Percentiles rank a stretch among this genome's conserved stretches.
Conservation (phyloP, 2,329 filamentous ascomycete species). For the Acarospora socialis region DNA sequence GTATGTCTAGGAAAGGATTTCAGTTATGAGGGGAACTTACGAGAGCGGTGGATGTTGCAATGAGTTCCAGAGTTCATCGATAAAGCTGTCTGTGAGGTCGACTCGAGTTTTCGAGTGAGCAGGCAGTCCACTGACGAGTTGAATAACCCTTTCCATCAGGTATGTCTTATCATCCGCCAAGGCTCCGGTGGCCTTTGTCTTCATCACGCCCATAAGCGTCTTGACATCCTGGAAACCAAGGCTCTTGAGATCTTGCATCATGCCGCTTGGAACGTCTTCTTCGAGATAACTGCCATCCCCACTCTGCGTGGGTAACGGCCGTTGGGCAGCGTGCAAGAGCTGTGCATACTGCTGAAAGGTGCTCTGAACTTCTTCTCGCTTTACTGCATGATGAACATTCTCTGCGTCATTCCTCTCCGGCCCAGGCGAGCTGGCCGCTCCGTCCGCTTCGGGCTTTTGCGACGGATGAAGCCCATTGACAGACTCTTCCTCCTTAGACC, state of each 20-base stretch:
- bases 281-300: conserved; percentile 47
- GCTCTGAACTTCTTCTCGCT: conserved; percentile 26
- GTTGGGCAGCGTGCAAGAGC: conserved; percentile 38
- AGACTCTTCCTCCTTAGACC: conserved; percentile 17
- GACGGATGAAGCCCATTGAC: neutral
- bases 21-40: conserved; percentile 25
- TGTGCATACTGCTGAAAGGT: conserved; percentile 32
- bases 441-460: conserved; percentile 5
- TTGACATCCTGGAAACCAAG: conserved; percentile 45
- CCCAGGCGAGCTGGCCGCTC: conserved; percentile 23
- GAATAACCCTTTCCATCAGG: conserved; percentile 45
- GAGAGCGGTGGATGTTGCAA: conserved; percentile 59
- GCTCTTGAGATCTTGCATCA: conserved; percentile 43
- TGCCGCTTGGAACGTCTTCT: conserved; percentile 34
- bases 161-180: conserved; percentile 62
- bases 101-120: conserved; percentile 45
- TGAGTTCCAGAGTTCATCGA: conserved; percentile 55
- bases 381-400: conserved; percentile 18
- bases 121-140: conserved; percentile 52
- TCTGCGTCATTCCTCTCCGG: conserved; percentile 17
- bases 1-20: neutral
- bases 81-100: conserved; percentile 51
- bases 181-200: conserved; percentile 48
- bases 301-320: conserved; percentile 49
- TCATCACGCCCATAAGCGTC: conserved; percentile 47